Evolutionary conservation across 2,329 filamentous ascomycete species (phyloP).

Genomic region (Talaromyces sp.): DNA sequence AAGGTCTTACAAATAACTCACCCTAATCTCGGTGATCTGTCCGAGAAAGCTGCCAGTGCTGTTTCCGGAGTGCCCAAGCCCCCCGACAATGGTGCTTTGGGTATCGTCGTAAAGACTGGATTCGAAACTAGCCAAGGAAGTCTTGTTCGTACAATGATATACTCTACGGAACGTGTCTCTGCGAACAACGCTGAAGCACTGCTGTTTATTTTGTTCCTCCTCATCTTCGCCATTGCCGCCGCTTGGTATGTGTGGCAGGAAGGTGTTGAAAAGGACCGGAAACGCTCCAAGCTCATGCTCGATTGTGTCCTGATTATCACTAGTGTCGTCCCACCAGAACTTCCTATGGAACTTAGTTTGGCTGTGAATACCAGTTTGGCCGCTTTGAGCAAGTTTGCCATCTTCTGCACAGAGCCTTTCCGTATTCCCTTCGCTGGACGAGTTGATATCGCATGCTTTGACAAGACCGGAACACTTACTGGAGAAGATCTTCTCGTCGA

Average conservation of each 20-base stretch:
- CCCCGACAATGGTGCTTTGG: slow-evolving; percentile 90
- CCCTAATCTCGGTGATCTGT: slow-evolving; percentile 68
- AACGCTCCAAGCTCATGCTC: slow-evolving; percentile 92
- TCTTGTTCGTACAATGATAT: slow-evolving; percentile 98
- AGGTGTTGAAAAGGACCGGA: slow-evolving; percentile 88
- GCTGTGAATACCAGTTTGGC: slow-evolving; percentile 97
- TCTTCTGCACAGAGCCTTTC: slow-evolving; percentile 99
- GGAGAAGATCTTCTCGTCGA: slow-evolving; percentile 96
- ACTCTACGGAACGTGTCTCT: slow-evolving; percentile 97
- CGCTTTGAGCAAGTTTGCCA: slow-evolving; percentile 89
- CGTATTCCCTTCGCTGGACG: slow-evolving; percentile 94
- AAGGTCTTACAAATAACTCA: slow-evolving; percentile 96
- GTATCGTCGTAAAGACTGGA: slow-evolving; percentile 92
- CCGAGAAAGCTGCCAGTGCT: slow-evolving; percentile 61
- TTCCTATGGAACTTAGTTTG: slow-evolving; percentile 96
- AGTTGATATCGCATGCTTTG: slow-evolving; percentile 94
- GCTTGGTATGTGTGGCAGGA: slow-evolving; percentile 99
- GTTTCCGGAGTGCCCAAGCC: slow-evolving; percentile 75
- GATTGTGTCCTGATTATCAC: slow-evolving; percentile 98
- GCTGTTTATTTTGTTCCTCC: slow-evolving; percentile 95
- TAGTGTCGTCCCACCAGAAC: slow-evolving; percentile 94
- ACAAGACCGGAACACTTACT: slow-evolving; percentile 96
- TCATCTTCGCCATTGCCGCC: slow-evolving; percentile 92
- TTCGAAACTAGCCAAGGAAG: slow-evolving; percentile 99
- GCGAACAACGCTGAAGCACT: slow-evolving; percentile 95